Base-by-base conservation (phyloP, 1,139 yeast genomes). In the Sugiyamaella xylanicola region DNA sequence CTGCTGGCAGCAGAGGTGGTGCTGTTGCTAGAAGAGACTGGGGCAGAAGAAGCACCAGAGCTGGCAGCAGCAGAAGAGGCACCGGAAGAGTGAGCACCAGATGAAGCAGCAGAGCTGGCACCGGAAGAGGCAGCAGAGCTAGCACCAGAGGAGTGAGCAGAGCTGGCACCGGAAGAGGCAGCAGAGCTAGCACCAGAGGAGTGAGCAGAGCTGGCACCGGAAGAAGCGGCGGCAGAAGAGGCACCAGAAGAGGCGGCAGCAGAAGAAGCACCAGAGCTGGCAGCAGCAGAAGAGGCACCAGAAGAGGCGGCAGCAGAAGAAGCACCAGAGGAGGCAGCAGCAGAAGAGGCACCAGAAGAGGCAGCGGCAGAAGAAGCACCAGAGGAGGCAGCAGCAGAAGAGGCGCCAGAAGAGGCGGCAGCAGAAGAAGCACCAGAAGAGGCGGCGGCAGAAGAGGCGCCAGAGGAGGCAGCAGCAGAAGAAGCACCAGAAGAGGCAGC, bases 1-100 rank as follows among this genome's bases (percentile, higher is more conserved):
- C 17, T n/a, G 5, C 17, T 35, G 19, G 46, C 42, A 16, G 21
- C 20, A 8, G 22, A 17, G 13, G 42, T 39, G 21, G 42, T 16
- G 22, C 17, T 13, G 40, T 36, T 36, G 40, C 40, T 36, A 15
- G 40, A 36, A 15, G 17, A 13, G 40, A 36, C 40, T 8, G 35
- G 35, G 36, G 46, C 29, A 25, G 48, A 44, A 22, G 48, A 44
- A 44, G 48, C 48, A 17, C 29, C 48, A 45, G 48, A 45, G 32
- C 32, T 39, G 15, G 42, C 20, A 19, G 42, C 42, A 39, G 29
- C 9, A 25, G 42, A 16, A 39, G 42, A 39, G 21, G 16, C 42
- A 5, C 21, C 21, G 22, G 42, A 19, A 39, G 42, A 39, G 4
- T 19, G 16, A 16, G 42, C 42, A 16, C 40, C 35, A 43, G 48